A percentile compares a stretch with the other conserved stretches of the same genome.
Conservation (phyloP, 2,329 filamentous ascomycete species). For the Fusarium robinianum region DNA sequence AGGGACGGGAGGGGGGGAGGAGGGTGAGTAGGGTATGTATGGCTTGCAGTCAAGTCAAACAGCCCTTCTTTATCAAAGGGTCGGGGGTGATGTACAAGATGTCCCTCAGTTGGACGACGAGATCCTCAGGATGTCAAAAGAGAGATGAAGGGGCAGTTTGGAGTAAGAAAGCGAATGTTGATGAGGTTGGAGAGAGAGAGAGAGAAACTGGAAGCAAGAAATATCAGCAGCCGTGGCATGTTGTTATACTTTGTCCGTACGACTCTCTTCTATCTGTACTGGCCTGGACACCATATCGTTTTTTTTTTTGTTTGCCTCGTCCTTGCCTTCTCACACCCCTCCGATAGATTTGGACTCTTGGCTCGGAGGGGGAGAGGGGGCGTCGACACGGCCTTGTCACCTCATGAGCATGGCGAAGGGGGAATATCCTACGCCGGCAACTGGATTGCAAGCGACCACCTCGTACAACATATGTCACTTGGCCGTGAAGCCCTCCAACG, state of each 20-base stretch:
- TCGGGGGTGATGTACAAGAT: no score
- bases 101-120: no score
- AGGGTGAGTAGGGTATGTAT: no score
- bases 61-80: no score
- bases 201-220: conserved; percentile 12
- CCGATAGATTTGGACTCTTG: no score
- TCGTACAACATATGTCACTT: conserved; percentile 35
- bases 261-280: conserved; percentile 32
- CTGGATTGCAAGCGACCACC: conserved; percentile 17
- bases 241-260: conserved; percentile 31
- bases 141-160: no score
- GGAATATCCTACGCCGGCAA: conserved; percentile 12
- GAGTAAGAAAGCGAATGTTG: conserved; percentile 3
- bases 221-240: conserved; percentile 27
- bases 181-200: conserved; percentile 13
- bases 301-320: conserved; percentile 29
- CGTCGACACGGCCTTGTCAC: conserved; percentile 16
- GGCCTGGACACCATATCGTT: conserved; percentile 11
- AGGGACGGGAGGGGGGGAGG: no score
- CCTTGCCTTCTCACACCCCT: conserved; percentile 12
- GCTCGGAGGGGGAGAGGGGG: conserved; percentile 4
- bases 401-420: conserved; percentile 10
- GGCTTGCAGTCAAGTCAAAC: no score
- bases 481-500: conserved; percentile 19
- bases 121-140: no score